phyloP scores from a whole-genome alignment of 2,329 filamentous ascomycete species.

The Trichoderma atrobrunneum region DNA sequence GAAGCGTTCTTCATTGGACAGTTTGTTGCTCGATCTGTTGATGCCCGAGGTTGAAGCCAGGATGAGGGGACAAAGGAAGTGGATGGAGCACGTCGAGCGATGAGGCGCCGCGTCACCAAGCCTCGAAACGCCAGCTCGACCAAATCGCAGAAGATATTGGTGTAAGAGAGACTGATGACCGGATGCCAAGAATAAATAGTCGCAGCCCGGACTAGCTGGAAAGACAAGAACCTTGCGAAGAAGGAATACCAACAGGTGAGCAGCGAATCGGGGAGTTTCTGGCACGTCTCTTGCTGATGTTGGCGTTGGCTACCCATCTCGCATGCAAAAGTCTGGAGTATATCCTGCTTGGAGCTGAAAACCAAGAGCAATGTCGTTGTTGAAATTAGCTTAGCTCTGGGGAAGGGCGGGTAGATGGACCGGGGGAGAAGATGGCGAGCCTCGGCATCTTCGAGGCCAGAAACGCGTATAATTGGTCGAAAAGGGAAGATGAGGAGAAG shows the following conservation, averaged over 20 bases:
- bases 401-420: neutral
- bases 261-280: neutral
- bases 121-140: neutral
- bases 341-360: neutral
- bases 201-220: neutral
- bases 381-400: neutral
- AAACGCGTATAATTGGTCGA: constrained; percentile 7
- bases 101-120: neutral
- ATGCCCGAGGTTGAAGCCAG: neutral
- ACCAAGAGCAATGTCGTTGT: neutral
- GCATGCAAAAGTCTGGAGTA: neutral
- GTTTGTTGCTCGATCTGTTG: neutral
- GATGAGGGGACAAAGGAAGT: neutral
- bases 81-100: neutral
- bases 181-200: constrained; percentile 8
- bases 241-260: neutral
- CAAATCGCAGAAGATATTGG: neutral
- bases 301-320: neutral
- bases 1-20: neutral
- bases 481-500: neutral
- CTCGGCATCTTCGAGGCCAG: constrained; percentile 13
- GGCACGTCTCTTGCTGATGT: neutral
- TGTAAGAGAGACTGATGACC: neutral
- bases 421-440: neutral
- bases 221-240: neutral